These are phyloP conservation scores for Xenoacremonium recifei DNA, from an alignment of 2,329 filamentous ascomycete genomes.

Conservation along the genomic window DNA sequence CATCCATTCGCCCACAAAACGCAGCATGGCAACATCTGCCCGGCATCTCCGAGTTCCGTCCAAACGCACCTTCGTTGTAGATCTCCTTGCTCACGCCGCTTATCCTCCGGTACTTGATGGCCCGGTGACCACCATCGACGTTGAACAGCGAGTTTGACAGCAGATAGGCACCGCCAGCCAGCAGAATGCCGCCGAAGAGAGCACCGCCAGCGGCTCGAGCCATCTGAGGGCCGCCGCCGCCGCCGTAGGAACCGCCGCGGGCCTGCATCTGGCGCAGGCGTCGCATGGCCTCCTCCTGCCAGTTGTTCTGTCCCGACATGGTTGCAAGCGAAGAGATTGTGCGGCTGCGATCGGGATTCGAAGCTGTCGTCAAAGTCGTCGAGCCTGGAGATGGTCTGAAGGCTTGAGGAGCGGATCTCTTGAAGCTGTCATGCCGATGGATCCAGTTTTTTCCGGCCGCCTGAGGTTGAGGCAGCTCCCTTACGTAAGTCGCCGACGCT, in stretches of 20 bases:
- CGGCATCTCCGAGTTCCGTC: conserved; percentile 14
- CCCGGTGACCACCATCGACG: conserved; percentile 97
- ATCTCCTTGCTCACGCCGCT: conserved; percentile 95
- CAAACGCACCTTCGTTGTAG: conserved; percentile 83
- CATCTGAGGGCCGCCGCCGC: conserved; percentile 41
- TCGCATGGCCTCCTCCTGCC: conserved; percentile 51
- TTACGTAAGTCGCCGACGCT: too few species aligned
- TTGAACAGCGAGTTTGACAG: conserved; percentile 66
- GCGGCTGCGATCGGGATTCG: conserved; percentile 12
- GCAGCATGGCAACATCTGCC: conserved; percentile 5
- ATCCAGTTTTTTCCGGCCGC: conserved; percentile 21
- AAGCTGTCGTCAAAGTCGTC: conserved; percentile 7
- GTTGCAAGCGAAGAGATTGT: conserved; percentile 2
- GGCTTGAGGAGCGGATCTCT: conserved; percentile 22
- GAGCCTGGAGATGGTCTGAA: conserved; percentile 19
- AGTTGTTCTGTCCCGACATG: conserved; percentile 38
- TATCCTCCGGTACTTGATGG: conserved; percentile 95
- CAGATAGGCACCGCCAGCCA: conserved; percentile 50
- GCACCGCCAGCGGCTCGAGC: conserved; percentile 39
- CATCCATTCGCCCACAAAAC: not conserved
- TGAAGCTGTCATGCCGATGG: conserved; percentile 26
- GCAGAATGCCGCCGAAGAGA: conserved; percentile 40
- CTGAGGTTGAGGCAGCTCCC: too few species aligned
- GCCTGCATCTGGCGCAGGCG: conserved; percentile 49
- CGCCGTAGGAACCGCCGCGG: conserved; percentile 41